Evolutionary conservation across 345 rosid genomes (phyloP), one percentile per base, ranked within the genome.

Genomic region (Leavenworthia alabamica): DNA sequence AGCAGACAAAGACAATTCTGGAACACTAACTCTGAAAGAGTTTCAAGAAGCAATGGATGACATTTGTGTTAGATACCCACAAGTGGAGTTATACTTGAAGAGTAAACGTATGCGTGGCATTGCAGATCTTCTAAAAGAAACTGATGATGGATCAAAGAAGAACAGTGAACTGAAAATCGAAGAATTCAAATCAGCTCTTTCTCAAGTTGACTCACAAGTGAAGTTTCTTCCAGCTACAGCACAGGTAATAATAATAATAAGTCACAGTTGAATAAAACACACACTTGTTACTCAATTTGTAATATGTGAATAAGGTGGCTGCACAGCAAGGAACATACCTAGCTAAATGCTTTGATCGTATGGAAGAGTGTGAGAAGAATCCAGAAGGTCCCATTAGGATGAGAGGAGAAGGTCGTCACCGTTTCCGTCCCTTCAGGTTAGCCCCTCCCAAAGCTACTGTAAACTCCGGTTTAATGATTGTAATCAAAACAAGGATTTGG

Each of bases 221-320:
- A 93, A 89, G 76, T 77, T 75, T 75, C 96, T 87, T 23, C 97
- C 97, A 13, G 99, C 97, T 33, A 93, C 99, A 22, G 99, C 99
- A 6, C 99, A 93, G 96, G 97, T 86, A 13, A 39, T n/a, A n/a
- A n/a, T n/a, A n/a, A n/a, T n/a, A n/a, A n/a, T 2, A 28, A 41
- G 23, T 44, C 32, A 15, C 32, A 15, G 44, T 45, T 13, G 36
- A 37, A 62, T 4, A 36, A 4, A 3, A 24, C 26, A 61, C 50
- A 64, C n/a, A n/a, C n/a, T n/a, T n/a, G n/a, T n/a, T n/a, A n/a
- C n/a, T n/a, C n/a, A n/a, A n/a, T n/a, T 10, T 14, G 36, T 8
- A 5, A 11, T 33, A 8, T 20, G 35, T 44, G 62, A 31, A 0
- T 13, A 22, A 92, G 98, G 98, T 92, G 52, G 98, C 98, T 39